Base-by-base conservation (phyloP, 1,284 basidiomycete genomes). In the Thelephora terrestris region DNA sequence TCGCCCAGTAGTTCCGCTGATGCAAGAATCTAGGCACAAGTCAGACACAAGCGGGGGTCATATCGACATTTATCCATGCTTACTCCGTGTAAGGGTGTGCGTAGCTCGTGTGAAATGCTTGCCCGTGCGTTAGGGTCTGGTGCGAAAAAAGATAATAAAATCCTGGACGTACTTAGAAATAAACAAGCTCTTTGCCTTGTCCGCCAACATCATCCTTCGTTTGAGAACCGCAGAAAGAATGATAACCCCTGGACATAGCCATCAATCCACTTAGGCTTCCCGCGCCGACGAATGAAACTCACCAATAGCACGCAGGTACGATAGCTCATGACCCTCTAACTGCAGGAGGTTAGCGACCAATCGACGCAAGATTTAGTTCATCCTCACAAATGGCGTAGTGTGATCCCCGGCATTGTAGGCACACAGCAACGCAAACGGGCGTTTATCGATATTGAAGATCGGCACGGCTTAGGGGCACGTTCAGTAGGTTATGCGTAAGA, bases 151-250 rank as follows among this genome's bases (percentile, higher is more conserved):
- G 37, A 25, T 18, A n/a, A 25, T 51, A 51, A 34, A 45, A 24
- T 25, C n/a, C 44, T 35, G 18, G 5, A 60, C 79, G 47, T 50
- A 86, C 87, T 93, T 93, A 12, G 89, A 91, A 53, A 93, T 92
- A 64, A 93, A 93, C 48, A 91, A 64, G 56, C 86, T 83, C 67
- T 92, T 91, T 1, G 91, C 86, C 62, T 96, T 94, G 65, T 97
- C 94, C 3, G 94, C 94, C 10, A 96, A 73, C 44, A 92, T 85
- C 85, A 97, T 95, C 36, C 92, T 74, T 47, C 92, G 78, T 64
- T 95, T 93, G 40, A 96, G 74, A 5, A 96, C 91, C 10, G 93
- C 92, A 43, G 91, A 92, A 34, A 98, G 72, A 50, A 97, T 94
- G 56, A 97, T 95, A 46, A 96, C 91, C 45, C 93, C 91, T 75